Evolutionary conservation across 495 filamentous ascomycete species (phyloP).

Genomic region (Aspergillus cavernicola): DNA sequence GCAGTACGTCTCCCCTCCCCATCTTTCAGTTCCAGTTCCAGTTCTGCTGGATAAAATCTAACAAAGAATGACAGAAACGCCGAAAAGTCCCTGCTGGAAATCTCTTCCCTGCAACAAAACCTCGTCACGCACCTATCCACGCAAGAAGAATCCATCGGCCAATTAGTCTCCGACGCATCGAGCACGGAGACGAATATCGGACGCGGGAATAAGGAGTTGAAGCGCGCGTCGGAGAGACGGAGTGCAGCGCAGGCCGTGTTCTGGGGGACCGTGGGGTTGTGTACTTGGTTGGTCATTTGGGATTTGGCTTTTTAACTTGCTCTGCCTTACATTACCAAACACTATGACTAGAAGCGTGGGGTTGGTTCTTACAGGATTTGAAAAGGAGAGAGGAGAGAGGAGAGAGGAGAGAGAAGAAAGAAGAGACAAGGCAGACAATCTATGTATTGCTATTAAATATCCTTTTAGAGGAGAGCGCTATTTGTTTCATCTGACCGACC

Average conservation of each 20-base stretch:
- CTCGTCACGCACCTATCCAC: conserved; percentile 78
- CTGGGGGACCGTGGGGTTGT: conserved; percentile 78
- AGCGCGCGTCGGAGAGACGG: conserved; percentile 71
- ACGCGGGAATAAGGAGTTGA: conserved; percentile 86
- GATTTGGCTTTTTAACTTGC: conserved; percentile 66
- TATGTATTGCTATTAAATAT: no score
- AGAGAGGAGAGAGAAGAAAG: no score
- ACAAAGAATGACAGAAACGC: conserved; percentile 57
- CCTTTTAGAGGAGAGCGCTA: no score
- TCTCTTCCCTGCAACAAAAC: conserved; percentile 85
- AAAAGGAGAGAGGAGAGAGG: no score
- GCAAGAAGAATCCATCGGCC: conserved; percentile 82
- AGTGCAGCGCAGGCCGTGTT: conserved; percentile 89
- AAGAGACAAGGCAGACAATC: no score
- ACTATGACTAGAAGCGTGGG: background rate
- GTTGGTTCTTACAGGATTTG: background rate
- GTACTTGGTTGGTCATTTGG: conserved; percentile 81
- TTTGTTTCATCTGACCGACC: no score
- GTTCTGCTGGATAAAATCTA: background rate
- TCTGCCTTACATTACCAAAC: no score
- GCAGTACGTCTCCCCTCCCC: conserved; percentile 53
- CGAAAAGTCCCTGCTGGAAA: conserved; percentile 87
- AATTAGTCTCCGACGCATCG: conserved; percentile 80
- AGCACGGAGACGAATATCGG: conserved; percentile 81
- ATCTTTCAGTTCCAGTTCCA: background rate